phyloP scores from a whole-genome alignment of 2,329 filamentous ascomycete genomes.

The Aspergillus tubingensis region DNA sequence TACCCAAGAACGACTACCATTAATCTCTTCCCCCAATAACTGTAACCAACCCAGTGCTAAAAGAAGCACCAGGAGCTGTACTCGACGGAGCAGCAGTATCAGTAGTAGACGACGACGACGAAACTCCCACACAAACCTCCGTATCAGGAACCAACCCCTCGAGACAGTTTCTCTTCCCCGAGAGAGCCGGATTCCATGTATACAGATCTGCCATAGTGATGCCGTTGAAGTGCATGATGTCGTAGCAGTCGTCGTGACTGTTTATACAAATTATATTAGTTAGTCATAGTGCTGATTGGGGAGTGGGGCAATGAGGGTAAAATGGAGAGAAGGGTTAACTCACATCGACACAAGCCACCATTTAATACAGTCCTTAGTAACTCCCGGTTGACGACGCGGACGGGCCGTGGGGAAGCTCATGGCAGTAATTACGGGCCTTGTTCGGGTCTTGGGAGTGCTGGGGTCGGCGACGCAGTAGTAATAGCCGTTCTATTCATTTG shows the following conservation, averaged over 20 bases:
- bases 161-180: neutral
- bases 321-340: neutral
- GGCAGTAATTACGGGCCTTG: neutral
- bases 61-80: neutral
- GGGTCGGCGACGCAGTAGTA: constrained; percentile 13
- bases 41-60: too few species aligned
- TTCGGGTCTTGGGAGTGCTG: constrained; percentile 11
- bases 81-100: neutral
- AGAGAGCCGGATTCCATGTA: constrained; percentile 33
- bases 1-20: too few species aligned
- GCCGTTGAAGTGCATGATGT: constrained; percentile 3
- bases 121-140: neutral
- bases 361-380: neutral
- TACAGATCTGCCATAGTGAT: constrained; percentile 19
- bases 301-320: neutral
- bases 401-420: neutral
- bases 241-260: neutral
- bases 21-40: too few species aligned
- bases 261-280: neutral
- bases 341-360: constrained; percentile 9
- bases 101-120: neutral
- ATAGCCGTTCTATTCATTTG: neutral
- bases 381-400: constrained; percentile 4
- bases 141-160: neutral
- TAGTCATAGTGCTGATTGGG: neutral